Conservation (phyloP, 1,139 yeast genomes). For the Candida buenavistaensis region DNA sequence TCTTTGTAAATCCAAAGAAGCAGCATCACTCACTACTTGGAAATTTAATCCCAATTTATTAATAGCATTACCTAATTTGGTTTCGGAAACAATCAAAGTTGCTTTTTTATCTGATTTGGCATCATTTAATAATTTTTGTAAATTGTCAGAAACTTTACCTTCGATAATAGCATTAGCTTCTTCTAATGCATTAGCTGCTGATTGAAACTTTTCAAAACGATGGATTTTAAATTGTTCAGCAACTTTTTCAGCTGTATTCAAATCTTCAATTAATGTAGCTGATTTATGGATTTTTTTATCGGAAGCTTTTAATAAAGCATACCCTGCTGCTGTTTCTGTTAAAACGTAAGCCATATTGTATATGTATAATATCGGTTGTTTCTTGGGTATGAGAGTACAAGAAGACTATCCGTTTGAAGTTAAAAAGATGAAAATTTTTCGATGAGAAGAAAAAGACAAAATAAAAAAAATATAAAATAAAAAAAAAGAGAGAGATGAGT, state of each 20-base stretch:
- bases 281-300: constrained; percentile 97
- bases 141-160: constrained; percentile 87
- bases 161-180: constrained; percentile 92
- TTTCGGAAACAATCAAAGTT: constrained; percentile 88
- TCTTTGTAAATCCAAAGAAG: constrained; percentile 90
- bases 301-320: constrained; percentile 93
- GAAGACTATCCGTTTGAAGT: background rate
- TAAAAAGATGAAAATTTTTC: constrained; percentile 9
- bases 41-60: constrained; percentile 89
- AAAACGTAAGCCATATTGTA: constrained; percentile 81
- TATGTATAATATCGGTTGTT: too few relatives aligned
- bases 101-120: constrained; percentile 87
- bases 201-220: constrained; percentile 89
- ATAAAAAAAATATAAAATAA: constrained; percentile 9
- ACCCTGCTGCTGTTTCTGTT: constrained; percentile 98
- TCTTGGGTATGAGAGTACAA: too few relatives aligned
- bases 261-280: constrained; percentile 68
- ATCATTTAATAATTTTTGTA: constrained; percentile 73
- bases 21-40: constrained; percentile 91
- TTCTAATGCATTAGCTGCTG: constrained; percentile 95
- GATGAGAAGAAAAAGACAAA: constrained; percentile 8
- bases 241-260: constrained; percentile 83
- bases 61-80: constrained; percentile 94
- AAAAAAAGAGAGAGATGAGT: constrained; percentile 2
- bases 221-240: constrained; percentile 80